phyloP scores from a whole-genome alignment of 2,329 filamentous ascomycete genomes.

The Exophiala xenobiotica region DNA sequence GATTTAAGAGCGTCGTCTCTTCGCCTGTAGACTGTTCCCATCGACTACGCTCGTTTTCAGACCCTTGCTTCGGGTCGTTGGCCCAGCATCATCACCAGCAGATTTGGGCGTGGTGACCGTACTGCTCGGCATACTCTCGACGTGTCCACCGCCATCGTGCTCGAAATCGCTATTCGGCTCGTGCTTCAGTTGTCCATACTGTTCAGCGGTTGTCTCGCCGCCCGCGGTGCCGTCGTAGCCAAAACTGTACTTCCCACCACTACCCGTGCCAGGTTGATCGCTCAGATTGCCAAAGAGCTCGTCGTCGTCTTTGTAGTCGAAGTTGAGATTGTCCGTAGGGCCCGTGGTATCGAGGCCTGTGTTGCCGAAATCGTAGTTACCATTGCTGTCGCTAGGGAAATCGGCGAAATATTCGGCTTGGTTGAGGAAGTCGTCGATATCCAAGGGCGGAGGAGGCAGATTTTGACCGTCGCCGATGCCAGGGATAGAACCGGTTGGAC shows the following conservation, averaged over 20 bases:
- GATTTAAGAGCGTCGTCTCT: constrained; percentile 16
- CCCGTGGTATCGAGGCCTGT: constrained; percentile 28
- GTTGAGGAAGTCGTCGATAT: constrained; percentile 60
- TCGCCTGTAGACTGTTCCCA: constrained; percentile 2
- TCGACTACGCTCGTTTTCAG: constrained; percentile 15
- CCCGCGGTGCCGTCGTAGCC: constrained; percentile 30
- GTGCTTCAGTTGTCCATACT: constrained; percentile 15
- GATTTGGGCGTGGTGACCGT: constrained; percentile 43
- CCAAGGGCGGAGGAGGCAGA: constrained; percentile 48
- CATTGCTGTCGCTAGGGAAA: constrained; percentile 30
- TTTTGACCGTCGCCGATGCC: constrained; percentile 54
- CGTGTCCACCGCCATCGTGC: constrained; percentile 34
- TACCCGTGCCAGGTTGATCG: constrained; percentile 30
- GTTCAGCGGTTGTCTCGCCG: constrained; percentile 8
- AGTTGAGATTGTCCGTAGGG: constrained; percentile 25
- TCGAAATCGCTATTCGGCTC: constrained; percentile 33
- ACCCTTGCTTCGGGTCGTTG: constrained; percentile 15
- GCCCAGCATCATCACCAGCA: constrained; percentile 7
- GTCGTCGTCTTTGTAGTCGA: constrained; percentile 34
- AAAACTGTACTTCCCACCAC: constrained; percentile 40
- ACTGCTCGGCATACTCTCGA: constrained; percentile 47
- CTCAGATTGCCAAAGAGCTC: constrained; percentile 45
- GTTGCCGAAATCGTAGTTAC: constrained; percentile 29
- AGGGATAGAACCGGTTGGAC: constrained; percentile 75
- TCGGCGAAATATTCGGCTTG: constrained; percentile 54